Evolutionary conservation across 208 protist species (phyloP), one percentile per base, ranked within the genome.

Genomic region (Tritrichomonas foetus): DNA sequence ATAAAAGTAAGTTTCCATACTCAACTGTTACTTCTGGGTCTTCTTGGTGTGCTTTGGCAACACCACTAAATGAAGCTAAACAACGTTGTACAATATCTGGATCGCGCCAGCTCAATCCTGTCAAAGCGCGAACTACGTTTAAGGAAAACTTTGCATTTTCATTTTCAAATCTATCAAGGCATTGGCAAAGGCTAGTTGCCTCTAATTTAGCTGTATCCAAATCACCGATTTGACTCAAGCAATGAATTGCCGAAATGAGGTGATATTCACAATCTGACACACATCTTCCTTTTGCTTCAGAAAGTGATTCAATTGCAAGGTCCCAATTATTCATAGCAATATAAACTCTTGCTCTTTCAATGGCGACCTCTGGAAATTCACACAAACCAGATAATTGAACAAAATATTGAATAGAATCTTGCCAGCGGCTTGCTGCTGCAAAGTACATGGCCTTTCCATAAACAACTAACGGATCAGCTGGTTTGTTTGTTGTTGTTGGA

Each of bases 391-490:
- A 44, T 55, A 89, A 50, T 89, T 89, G 78, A 33, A 89, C 78
- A 27, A 89, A 89, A 61, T 44, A 20, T 39, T 44, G 47, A 53
- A 89, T 20, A 16, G 78, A 53, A n/a, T 89, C 78, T 89, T 89
- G 78, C 78, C 78, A 89, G 53, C 78, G 25, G 27, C 41, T 89
- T 5, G 27, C 47, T 16, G 16, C 57, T 20, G 78, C 44, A 57
- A 89, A 89, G 47, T 89, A 89, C 47, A 89, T 89, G 1, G 78
- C 78, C 16, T 89, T 89, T 57, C 78, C 78, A 27, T 89, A 89
- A 33, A 89, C 44, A 2, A 89, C 78, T n/a, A 89, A 89, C 39
- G 78, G 78, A 39, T 89, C 78, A 16, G 39, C 47, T 22, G 44
- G 20, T 36, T 57, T 44, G 5, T 13, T 89, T n/a, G 44, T 8